These are phyloP conservation scores for Nakazawaea anatomiae DNA, from an alignment of 805 yeast genomes.

Conservation along the genomic window DNA sequence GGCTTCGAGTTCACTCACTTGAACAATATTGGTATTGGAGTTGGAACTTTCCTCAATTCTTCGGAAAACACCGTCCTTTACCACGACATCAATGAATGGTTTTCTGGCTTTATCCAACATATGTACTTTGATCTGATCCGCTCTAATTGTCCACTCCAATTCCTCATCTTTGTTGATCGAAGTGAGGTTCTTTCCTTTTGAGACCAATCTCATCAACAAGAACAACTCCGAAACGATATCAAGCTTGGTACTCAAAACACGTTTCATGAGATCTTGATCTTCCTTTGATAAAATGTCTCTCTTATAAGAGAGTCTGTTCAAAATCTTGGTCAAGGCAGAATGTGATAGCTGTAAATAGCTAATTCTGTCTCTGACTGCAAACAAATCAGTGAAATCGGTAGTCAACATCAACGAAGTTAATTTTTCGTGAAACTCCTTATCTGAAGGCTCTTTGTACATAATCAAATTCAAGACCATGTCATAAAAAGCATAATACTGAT, in stretches of 20 bases:
- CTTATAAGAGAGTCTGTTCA: conserved; percentile 42
- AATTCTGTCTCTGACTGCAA: conserved; percentile 42
- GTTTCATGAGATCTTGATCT: conserved; percentile 32
- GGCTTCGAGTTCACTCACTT: conserved; percentile 60
- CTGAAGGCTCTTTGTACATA: conserved; percentile 69
- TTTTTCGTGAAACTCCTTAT: conserved; percentile 48
- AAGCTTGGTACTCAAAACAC: conserved; percentile 29
- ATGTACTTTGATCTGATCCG: conserved; percentile 69
- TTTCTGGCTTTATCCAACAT: conserved; percentile 52
- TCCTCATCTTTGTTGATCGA: conserved; percentile 22
- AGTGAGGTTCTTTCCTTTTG: conserved; percentile 15
- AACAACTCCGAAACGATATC: conserved; percentile 36
- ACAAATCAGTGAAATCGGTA: conserved; percentile 60
- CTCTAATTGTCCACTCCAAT: conserved; percentile 56
- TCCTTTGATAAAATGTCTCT: conserved; percentile 44
- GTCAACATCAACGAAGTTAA: conserved; percentile 64
- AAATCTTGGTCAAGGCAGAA: conserved; percentile 32
- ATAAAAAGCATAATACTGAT: conserved; percentile 64
- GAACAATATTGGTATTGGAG: conserved; percentile 55
- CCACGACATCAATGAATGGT: conserved; percentile 66
- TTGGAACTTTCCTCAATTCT: conserved; percentile 62
- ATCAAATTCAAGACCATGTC: conserved; percentile 57
- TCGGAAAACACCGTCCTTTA: conserved; percentile 55
- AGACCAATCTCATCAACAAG: conserved; percentile 35
- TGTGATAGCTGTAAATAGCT: conserved; percentile 43